Base-by-base conservation (phyloP, 805 yeast species). In the Lipomyces sp. region DNA sequence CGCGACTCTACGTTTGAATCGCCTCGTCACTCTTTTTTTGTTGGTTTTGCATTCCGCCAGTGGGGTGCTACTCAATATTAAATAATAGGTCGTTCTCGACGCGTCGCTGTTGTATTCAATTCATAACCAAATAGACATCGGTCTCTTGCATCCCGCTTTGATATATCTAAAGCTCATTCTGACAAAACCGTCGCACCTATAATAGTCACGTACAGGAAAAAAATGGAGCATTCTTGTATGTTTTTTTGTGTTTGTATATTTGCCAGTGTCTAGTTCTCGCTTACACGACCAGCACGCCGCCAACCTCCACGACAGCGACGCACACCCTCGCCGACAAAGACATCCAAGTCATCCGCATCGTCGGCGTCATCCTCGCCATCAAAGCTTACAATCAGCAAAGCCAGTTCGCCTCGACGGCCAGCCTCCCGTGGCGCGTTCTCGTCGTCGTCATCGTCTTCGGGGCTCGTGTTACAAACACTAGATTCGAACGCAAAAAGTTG, bases 401-500 rank as follows among this genome's bases (percentile, higher is more conserved):
- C 48, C 24, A n/a, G 48, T n/a, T 42, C 48, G 18, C 48, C 48
- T 42, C 48, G 48, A n/a, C 48, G 48, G 48, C 48, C 48, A 42
- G n/a, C n/a, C 24, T 42, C 48, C 6, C 48, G 48, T 24, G 48
- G 24, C 48, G 24, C 48, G n/a, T n/a, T 42, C 8, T 33, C 42
- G 15, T 55, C 37, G n/a, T 33, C 42, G 35, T 55, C 37, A 10
- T 55, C 58, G 35, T 15, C 60, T n/a, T 24, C 53, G 4, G 53
- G n/a, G 42, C 60, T 29, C 30, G 56, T 62, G 48, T 39, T 64
- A 30, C 53, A 32, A 35, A 34, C 64, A 4, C 39, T 64, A 37
- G 67, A 64, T 56, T 55, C 59, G 53, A 64, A 64, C 48, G 39
- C 61, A 2, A 59, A 56, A 45, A 34, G 59, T 10, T 56, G 45